Base-by-base conservation (phyloP, 768 basidiomycete genomes). In the Mycena alexandri region DNA sequence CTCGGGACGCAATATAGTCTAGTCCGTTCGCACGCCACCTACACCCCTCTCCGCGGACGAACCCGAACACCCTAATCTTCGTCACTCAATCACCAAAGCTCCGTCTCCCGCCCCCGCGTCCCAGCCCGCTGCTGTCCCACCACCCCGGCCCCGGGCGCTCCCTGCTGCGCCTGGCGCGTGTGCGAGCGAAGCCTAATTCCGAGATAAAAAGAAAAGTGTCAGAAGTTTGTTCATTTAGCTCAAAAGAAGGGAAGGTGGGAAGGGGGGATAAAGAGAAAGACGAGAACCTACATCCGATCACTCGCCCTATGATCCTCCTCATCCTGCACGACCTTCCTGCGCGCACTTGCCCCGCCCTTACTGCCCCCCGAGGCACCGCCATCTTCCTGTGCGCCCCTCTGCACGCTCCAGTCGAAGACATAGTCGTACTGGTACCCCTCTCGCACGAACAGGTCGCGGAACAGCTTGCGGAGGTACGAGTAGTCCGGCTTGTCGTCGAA, bases 401-500 rank as follows among this genome's bases (percentile, higher is more conserved):
- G 94, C 63, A 96, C 93, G 74, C 91, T 93, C 96, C 98, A 99
- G 80, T 99, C 98, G 75, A 99, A 99, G 76, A 99, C 95, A 74
- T 99, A 99, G 80, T 99, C 98, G 79, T 99, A 99, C 83, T 98
- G 96, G 85, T 94, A 98, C 61, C 96, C 95, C 78, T 98, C 96
- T 53, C 96, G 93, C 61, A 96, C 95, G 73, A 98, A 98, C 64
- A 98, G 89, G 78, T 98, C 96, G 52, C 96, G 92, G 94, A 99
- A 99, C 64, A 99, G 89, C 84, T 99, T 99, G 84, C 98, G 95
- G 10, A 99, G 89, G 84, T 99, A 99, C 6, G 96, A 98, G 80
- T 99, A 99, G 82, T 99, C 97, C 34, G 98, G 98, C 84, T 99
- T 99, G 87, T 99, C 98, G 77, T 99, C 98, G 80, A 99, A 99